Conservation (phyloP, 306 rosid genomes). For the Quercus engelmannii region DNA sequence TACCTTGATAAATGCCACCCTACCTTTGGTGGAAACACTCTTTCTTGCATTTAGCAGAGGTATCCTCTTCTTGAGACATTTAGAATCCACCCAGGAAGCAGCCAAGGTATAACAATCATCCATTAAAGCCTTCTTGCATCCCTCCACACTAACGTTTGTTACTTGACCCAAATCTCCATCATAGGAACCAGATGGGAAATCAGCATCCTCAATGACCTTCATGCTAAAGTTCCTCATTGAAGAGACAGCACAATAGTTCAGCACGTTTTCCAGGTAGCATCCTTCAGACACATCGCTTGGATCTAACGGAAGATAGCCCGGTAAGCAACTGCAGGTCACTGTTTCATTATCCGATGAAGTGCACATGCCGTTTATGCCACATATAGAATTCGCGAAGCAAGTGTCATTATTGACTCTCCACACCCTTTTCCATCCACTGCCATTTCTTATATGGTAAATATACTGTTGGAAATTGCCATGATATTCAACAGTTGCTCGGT, state of each 20-base stretch:
- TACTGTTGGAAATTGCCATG: slow-evolving; percentile 28
- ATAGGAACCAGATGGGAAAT: neutral
- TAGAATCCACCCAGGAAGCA: slow-evolving; percentile 21
- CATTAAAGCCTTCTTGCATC: slow-evolving; percentile 23
- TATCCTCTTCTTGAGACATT: slow-evolving; percentile 20
- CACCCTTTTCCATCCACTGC: slow-evolving; percentile 21
- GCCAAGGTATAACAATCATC: slow-evolving; percentile 28
- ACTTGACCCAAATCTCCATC: neutral
- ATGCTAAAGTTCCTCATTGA: slow-evolving; percentile 8
- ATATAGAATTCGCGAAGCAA: slow-evolving; percentile 18
- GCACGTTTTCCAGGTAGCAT: slow-evolving; percentile 12
- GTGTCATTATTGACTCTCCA: slow-evolving; percentile 30
- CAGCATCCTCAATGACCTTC: slow-evolving; percentile 25
- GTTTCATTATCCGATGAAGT: slow-evolving; percentile 31
- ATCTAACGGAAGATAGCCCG: slow-evolving; percentile 16
- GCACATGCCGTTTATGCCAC: slow-evolving; percentile 28
- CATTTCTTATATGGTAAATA: slow-evolving; percentile 28
- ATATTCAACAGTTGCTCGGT: slow-evolving; percentile 22
- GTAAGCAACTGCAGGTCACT: slow-evolving; percentile 20
- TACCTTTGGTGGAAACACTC: slow-evolving; percentile 31
- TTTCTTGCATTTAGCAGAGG: slow-evolving; percentile 32
- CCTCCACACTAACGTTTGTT: neutral
- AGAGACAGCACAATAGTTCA: slow-evolving; percentile 19
- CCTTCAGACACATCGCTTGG: slow-evolving; percentile 14
- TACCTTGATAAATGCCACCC: slow-evolving; percentile 21